Conservation (phyloP, 2,329 filamentous ascomycete genomes). For the Pseudogymnoascus sp. region DNA sequence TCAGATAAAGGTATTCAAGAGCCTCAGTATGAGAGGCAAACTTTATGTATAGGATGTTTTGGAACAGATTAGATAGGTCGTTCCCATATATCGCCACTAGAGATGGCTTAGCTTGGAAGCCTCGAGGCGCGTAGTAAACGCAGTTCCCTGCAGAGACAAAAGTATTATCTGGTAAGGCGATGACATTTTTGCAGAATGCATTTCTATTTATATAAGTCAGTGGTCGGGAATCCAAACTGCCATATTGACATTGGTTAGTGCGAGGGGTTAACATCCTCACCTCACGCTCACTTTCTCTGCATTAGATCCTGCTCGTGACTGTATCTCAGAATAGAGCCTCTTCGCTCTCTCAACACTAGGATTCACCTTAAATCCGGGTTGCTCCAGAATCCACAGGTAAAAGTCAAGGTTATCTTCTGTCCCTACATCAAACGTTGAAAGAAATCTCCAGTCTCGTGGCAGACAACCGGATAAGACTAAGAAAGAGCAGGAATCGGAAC, state of each 20-base stretch:
- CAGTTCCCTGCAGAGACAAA: not conserved
- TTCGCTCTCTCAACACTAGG: not conserved
- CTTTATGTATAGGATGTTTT: not conserved
- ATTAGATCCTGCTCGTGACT: not conserved
- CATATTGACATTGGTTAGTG: not conserved
- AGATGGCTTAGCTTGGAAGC: not conserved
- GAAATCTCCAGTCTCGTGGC: not conserved
- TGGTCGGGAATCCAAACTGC: not conserved
- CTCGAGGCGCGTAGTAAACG: not conserved
- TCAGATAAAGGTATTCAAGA: not conserved
- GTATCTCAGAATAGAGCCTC: not conserved
- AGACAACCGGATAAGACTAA: not conserved
- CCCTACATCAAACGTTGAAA: not conserved
- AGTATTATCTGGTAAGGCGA: not conserved
- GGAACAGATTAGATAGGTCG: not conserved
- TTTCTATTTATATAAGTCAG: not conserved
- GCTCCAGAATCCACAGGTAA: not conserved
- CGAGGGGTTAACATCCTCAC: not conserved
- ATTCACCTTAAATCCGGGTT: not conserved
- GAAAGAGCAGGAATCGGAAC: not conserved
- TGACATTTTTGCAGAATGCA: not conserved
- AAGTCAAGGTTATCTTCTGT: not conserved
- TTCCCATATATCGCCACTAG: not conserved
- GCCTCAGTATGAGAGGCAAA: not conserved
- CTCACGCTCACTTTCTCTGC: not conserved